These are phyloP conservation scores for Neurospora africana DNA, from an alignment of 495 filamentous ascomycete genomes.

Conservation along the genomic window DNA sequence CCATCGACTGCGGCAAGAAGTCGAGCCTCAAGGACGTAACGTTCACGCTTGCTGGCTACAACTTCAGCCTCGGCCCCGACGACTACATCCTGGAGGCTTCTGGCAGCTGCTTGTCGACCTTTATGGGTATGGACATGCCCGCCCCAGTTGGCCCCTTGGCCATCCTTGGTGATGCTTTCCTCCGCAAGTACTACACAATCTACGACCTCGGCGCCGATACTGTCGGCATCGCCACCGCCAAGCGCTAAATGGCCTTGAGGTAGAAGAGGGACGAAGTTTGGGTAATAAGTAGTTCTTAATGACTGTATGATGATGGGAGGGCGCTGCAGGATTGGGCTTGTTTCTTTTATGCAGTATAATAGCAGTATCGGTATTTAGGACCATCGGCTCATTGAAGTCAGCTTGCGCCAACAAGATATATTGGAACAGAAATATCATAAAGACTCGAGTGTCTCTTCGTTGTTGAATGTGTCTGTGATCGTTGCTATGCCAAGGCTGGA, in stretches of 20 bases:
- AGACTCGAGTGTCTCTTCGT: background rate
- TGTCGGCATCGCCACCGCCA: constrained; percentile 81
- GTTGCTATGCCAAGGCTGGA: background rate
- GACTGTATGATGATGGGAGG: background rate
- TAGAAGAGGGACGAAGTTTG: background rate
- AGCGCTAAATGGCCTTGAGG: constrained; percentile 24
- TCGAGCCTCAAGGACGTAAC: constrained; percentile 75
- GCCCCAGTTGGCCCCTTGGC: constrained; percentile 84
- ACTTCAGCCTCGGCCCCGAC: constrained; percentile 79
- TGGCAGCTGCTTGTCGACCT: constrained; percentile 90
- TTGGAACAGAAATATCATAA: background rate
- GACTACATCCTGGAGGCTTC: constrained; percentile 97
- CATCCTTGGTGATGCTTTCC: constrained; percentile 95
- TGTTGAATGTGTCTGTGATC: background rate
- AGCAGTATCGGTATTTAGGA: background rate
- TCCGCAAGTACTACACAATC: constrained; percentile 93
- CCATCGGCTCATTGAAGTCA: background rate
- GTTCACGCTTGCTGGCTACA: constrained; percentile 75
- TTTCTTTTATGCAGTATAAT: background rate
- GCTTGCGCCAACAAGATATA: background rate
- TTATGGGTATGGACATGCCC: constrained; percentile 98
- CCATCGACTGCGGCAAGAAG: constrained; percentile 77
- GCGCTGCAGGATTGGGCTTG: background rate
- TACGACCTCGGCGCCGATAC: constrained; percentile 80
- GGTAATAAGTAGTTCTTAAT: background rate